A percentile compares a stretch with the other conserved stretches of the same genome.
These are phyloP conservation scores for Inga oerstediana DNA, from an alignment of 306 rosid genomes.

Conservation along the genomic window DNA sequence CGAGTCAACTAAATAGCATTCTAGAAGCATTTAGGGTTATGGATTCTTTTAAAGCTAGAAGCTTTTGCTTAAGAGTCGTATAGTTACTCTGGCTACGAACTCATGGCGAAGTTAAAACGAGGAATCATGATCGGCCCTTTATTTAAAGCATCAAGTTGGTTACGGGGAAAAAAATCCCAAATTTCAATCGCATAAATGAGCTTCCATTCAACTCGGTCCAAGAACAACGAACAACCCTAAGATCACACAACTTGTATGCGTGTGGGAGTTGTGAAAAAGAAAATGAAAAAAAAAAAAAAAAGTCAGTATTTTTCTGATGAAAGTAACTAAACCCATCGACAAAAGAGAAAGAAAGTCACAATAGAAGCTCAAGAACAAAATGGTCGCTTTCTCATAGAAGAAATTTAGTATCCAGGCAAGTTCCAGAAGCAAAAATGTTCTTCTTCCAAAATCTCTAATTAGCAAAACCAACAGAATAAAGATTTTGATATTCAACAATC, in stretches of 20 bases:
- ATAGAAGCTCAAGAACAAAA: neutral
- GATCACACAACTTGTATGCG: neutral
- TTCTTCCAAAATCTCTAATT: neutral
- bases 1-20: neutral
- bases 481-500: neutral
- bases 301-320: constrained; percentile 10
- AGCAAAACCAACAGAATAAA: neutral
- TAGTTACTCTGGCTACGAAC: neutral
- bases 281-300: neutral
- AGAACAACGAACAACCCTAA: constrained; percentile 16
- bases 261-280: neutral
- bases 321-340: constrained; percentile 21
- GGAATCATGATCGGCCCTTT: neutral
- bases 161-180: neutral
- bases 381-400: neutral
- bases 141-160: neutral
- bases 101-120: neutral
- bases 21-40: neutral
- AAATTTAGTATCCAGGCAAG: neutral
- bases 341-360: constrained; percentile 15
- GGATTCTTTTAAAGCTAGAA: neutral
- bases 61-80: neutral
- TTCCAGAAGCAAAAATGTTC: neutral
- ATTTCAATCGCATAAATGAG: neutral
- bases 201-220: neutral